Conservation (phyloP, 352 stramenopile species). For the Globisporangium spiculum region DNA sequence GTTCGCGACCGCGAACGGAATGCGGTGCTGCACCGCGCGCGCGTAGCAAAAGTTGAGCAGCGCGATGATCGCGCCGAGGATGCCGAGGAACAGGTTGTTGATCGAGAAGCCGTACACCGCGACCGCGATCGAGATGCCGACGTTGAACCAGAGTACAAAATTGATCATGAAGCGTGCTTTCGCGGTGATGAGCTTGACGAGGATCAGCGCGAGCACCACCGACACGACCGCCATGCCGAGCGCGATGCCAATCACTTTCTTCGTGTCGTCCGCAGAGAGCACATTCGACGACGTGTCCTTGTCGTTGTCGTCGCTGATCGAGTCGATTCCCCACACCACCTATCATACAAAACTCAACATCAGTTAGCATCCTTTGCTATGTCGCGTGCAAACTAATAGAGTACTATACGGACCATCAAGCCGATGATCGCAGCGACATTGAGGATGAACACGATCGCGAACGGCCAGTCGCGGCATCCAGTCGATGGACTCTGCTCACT, state of each 20-base stretch:
- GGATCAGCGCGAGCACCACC: conserved; percentile 51
- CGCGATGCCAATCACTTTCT: conserved; percentile 50
- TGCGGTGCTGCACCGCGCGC: conserved; percentile 80
- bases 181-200: conserved; percentile 81
- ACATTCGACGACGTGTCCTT: conserved; percentile 39
- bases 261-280: conserved; percentile 59
- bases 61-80: conserved; percentile 60
- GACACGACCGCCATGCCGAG: conserved; percentile 56
- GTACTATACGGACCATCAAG: conserved; percentile 26
- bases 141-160: conserved; percentile 87
- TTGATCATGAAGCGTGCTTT: conserved; percentile 82
- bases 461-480: conserved; percentile 75
- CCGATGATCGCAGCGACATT: conserved; percentile 78
- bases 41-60: conserved; percentile 87
- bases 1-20: conserved; percentile 94
- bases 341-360: conserved; percentile 7
- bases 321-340: conserved; percentile 64
- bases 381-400: background rate
- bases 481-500: conserved; percentile 32
- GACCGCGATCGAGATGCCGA: conserved; percentile 62
- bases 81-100: conserved; percentile 62
- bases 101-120: conserved; percentile 69
- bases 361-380: background rate
- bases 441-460: conserved; percentile 70
- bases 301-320: conserved; percentile 35